Base-by-base conservation (phyloP, 176 grass and related monocot species). In the Cenchrus americanus region DNA sequence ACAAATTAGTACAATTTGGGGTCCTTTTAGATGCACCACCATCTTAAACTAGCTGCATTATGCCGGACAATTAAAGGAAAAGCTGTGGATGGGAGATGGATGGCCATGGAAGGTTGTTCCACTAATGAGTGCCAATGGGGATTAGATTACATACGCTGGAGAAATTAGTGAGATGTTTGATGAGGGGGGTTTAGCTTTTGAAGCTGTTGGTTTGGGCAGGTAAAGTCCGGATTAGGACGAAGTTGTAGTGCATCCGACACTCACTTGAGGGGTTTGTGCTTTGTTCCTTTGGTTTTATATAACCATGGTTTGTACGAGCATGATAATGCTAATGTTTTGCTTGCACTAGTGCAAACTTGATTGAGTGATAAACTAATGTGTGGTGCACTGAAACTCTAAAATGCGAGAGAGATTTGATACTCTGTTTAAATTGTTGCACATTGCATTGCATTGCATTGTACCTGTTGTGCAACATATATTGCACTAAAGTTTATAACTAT, bases 201-300 rank as follows among this genome's bases (percentile, higher is more conserved):
- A 71, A 64, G 23, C 43, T 70, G 71, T 81, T 81, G 82, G 78
- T 76, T 85, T 85, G 54, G 67, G 79, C 82, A 66, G 80, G 73
- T 62, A 70, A 88, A 44, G 66, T 68, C 26, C 4, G 63, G 87
- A 89, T 85, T 81, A 82, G 83, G 71, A 89, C 43, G 83, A 81
- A 73, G 26, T 71, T 85, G 46, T 81, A 77, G 87, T 89, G 87
- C 82, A 77, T 71, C 77, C 50, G 10, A 85, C 87, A 89, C 87
- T 89, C 71, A 85, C 76, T 47, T 34, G 55, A 62, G 11, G 52
- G 73, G 51, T 57, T 76, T 41, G 23, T 85, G 32, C 62, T 81
- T 71, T 76, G 77, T 44, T 69, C 77, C 46, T 71, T 81, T 69
- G 32, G 17, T 62, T 84, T 77, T 67, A 32, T 42, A 41, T 60